A percentile compares a stretch with the other conserved stretches of the same genome.
These are phyloP conservation scores for Terfezia claveryi DNA, from an alignment of 495 filamentous ascomycete species.

Conservation along the genomic window DNA sequence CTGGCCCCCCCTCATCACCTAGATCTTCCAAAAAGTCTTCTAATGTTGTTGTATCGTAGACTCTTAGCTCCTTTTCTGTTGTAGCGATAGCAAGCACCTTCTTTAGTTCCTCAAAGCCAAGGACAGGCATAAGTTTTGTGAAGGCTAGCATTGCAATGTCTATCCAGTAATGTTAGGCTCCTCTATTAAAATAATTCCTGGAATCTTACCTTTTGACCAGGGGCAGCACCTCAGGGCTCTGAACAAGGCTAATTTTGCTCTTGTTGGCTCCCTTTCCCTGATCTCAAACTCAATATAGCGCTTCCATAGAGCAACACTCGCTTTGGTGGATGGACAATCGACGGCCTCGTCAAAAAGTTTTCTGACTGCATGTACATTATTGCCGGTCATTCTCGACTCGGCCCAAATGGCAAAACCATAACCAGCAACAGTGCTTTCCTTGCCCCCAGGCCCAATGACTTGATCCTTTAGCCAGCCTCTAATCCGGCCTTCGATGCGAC, in stretches of 20 bases:
- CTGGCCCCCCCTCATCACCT: not conserved
- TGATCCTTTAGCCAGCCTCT: not conserved
- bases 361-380: slow-evolving; percentile 37
- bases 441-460: slow-evolving; percentile 18
- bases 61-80: slow-evolving; percentile 17
- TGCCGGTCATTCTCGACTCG: slow-evolving; percentile 31
- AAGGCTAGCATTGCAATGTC: slow-evolving; percentile 15
- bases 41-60: slow-evolving; percentile 15
- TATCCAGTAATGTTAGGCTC: slow-evolving; percentile 1
- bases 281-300: slow-evolving; percentile 32
- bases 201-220: slow-evolving; percentile 48
- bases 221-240: slow-evolving; percentile 49
- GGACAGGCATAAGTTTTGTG: slow-evolving; percentile 1
- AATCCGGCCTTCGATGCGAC: slow-evolving; percentile 1
- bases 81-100: slow-evolving; percentile 13
- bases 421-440: slow-evolving; percentile 27
- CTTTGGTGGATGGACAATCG: slow-evolving; percentile 19
- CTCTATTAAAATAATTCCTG: not conserved
- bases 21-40: slow-evolving; percentile 11
- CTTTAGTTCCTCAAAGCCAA: slow-evolving; percentile 11
- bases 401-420: slow-evolving; percentile 45
- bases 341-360: slow-evolving; percentile 53
- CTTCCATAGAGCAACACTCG: slow-evolving; percentile 38
- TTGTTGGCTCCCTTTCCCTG: slow-evolving; percentile 19
- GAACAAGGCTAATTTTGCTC: slow-evolving; percentile 41